These are phyloP conservation scores for Amylocarpus encephaloides DNA, from an alignment of 2,329 filamentous ascomycete species.

Conservation along the genomic window DNA sequence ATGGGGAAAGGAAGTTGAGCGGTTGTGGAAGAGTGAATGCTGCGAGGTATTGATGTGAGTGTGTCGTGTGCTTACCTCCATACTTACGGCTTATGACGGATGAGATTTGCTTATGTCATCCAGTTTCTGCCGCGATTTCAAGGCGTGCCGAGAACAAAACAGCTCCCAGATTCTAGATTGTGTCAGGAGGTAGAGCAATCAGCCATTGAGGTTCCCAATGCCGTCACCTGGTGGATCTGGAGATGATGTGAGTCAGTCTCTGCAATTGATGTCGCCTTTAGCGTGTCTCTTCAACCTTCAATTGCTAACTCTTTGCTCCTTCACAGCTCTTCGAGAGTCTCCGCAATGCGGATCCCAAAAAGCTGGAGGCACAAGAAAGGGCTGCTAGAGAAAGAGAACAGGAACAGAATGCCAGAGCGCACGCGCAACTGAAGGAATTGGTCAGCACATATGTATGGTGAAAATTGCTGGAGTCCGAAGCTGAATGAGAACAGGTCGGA, in stretches of 20 bases:
- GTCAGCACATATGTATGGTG: constrained; percentile 38
- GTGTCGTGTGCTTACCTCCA: constrained; percentile 3
- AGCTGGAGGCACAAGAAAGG: constrained; percentile 52
- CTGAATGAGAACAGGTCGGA: constrained; percentile 49
- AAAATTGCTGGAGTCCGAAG: not conserved
- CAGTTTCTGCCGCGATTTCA: constrained; percentile 5
- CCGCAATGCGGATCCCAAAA: constrained; percentile 52
- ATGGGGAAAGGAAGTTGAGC: constrained; percentile 24
- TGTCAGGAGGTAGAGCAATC: not conserved
- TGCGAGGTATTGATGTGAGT: not conserved
- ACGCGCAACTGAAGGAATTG: constrained; percentile 58
- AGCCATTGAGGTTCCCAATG: constrained; percentile 14
- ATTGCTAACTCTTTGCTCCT: constrained; percentile 15
- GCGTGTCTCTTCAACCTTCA: not conserved
- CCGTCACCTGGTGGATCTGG: constrained; percentile 28
- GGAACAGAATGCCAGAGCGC: constrained; percentile 39
- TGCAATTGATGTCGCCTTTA: not conserved
- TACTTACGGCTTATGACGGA: not conserved
- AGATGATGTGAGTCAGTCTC: constrained; percentile 38
- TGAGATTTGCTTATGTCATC: not conserved
- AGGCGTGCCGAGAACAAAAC: constrained; percentile 3
- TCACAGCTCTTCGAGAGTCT: constrained; percentile 53
- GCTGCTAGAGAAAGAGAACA: constrained; percentile 43
- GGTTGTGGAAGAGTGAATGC: constrained; percentile 23
- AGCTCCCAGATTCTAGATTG: no score